Base-by-base conservation (phyloP, 2,329 filamentous ascomycete genomes). In the Verticillium isaacii region DNA sequence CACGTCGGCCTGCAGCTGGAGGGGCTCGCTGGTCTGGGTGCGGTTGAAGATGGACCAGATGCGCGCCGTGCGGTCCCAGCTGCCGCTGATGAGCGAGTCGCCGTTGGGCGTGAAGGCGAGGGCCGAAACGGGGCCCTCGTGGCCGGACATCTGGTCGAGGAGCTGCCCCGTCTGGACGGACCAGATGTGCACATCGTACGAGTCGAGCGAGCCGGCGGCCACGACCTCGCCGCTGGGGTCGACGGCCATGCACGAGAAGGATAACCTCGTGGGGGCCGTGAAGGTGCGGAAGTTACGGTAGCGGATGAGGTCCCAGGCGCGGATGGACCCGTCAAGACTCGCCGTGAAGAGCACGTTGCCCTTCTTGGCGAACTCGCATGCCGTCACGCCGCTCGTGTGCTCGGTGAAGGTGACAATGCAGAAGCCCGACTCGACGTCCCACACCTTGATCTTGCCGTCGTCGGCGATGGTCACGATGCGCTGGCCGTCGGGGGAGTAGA, bases 281-380 rank as follows among this genome's bases (percentile, higher is more conserved):
- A 99, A 99, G 0, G 96, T 98, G 68, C 93, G 85, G 80, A 99
- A 99, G 77, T 98, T 99, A 68, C 95, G 88, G 77, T 97, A 99
- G 65, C 95, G 85, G 65, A 98, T 91, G 60, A 99, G 79, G 80
- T 99, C 95, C 93, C 96, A 99, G 0, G 95, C 95, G 74, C 95
- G 83, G 63, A 99, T 85, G 2, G 94, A 98, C 11, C 95, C 95
- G 73, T 99, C 95, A 55, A 99, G 80, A 72, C 93, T 97, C 15
- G 94, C 89, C 23, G 95, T 99, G 75, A 98, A 99, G 5, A 99
- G 82, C 1, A 99, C 93, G 70, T 94, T 98, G 65, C 95, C 95
- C 73, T 93, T 90, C 77, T 95, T 97, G 1, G 95, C 90, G 75
- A 98, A 98, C 68, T 97, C 90, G 74, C 93, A 97, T 1, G 92